phyloP scores from a whole-genome alignment of 495 filamentous ascomycete species.

The Aspergillus baeticus region DNA sequence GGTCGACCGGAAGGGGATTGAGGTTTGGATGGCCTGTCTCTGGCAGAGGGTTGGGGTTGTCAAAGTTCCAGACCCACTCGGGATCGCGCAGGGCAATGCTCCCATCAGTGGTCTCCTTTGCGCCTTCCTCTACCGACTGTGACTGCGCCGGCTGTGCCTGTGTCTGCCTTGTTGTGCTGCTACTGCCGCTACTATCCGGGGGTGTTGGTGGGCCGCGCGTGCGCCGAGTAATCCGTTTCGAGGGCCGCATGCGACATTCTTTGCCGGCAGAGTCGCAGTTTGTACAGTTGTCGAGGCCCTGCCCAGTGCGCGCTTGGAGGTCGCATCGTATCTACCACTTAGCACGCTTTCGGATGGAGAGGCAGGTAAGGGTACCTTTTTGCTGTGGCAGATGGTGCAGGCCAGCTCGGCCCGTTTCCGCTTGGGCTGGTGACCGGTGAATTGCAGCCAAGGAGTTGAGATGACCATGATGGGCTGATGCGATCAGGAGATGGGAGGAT shows the following conservation, averaged over 20 bases:
- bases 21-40: not conserved
- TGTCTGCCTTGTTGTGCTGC: not conserved
- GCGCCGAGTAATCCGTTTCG: conserved; percentile 1
- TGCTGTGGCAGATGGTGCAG: conserved; percentile 34
- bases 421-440: conserved; percentile 26
- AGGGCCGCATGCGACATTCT: conserved; percentile 24
- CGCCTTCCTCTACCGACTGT: not conserved
- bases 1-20: not conserved
- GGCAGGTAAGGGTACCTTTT: conserved; percentile 22
- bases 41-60: not conserved
- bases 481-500: not conserved
- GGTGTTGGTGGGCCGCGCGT: not conserved
- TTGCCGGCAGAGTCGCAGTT: conserved; percentile 27
- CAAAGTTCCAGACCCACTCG: conserved; percentile 9
- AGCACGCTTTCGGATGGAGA: not conserved
- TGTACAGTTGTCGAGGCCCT: conserved; percentile 27
- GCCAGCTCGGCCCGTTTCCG: conserved; percentile 33
- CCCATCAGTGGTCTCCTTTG: not conserved
- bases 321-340: conserved; percentile 32
- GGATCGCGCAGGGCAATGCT: not conserved
- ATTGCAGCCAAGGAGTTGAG: conserved; percentile 9
- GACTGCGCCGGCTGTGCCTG: not conserved
- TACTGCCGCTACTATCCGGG: not conserved
- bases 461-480: not conserved
- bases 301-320: conserved; percentile 24